Evolutionary conservation across 2,329 filamentous ascomycete genomes (phyloP), one percentile per base, ranked within the genome.

Genomic region (Tolypocladium ophioglossoides): DNA sequence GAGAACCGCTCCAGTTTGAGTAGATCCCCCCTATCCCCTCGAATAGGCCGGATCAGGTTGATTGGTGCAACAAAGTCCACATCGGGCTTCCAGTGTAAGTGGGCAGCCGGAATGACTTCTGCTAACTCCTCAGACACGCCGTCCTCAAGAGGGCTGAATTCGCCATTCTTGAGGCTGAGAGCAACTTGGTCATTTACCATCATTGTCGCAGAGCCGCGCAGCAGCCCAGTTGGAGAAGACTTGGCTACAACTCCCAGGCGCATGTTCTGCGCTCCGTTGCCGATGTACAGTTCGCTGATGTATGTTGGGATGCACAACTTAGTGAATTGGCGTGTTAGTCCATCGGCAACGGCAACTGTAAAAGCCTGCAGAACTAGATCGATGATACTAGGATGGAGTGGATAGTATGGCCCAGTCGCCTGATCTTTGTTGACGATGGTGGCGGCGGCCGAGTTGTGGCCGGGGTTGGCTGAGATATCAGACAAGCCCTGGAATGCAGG

Each of bases 401-500:
- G 39, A 20, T 47, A 52, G 22, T 24, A 52, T n/a, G 40, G 27
- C 12, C 38, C 30, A 4, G 30, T 24, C 10, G 34, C 34, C 16
- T 38, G 48, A 24, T 35, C 48, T 35, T 20, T 34, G 20, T 50
- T 39, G 34, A 20, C 48, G 35, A 50, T 39, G 48, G 48, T 24
- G 24, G 48, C 34, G 14, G 48, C 32, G 18, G 48, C 48, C 11
- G 35, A 24, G 34, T 39, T 37, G 16, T 18, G 27, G 12, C 52
- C 52, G 6, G 47, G 44, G 20, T 11, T 5, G 12, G 47, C 46
- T 6, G 32, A 39, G 27, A 51, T 40, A 9, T 55, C 51, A 10
- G 44, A 32, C 70, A 71, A 9, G 61, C 56, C 1, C 53, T 53
- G 52, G 63, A 68, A 37, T 34, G 51, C 1, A 57, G 55, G 4